phyloP scores from a whole-genome alignment of 176 grass and related monocot species.

The Miscanthus lutarioriparius region DNA sequence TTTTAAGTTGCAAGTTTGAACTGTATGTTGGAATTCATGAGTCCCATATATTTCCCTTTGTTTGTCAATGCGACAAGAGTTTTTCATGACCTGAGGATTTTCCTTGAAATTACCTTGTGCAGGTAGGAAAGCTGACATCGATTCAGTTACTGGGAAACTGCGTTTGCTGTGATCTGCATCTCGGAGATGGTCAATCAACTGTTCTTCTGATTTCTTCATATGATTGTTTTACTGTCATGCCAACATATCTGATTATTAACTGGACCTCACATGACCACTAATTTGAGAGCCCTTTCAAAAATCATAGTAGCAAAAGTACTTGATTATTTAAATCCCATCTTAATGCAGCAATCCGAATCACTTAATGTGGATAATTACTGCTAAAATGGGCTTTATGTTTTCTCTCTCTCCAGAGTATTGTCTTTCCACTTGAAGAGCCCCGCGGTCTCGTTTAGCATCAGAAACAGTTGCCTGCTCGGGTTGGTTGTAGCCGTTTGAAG shows the following conservation, averaged over 20 bases:
- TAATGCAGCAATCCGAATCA: neutral
- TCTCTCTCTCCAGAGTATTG: conserved; percentile 13
- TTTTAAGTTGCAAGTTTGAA: conserved; percentile 4
- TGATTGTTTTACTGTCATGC: neutral
- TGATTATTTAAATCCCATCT: conserved; percentile 3
- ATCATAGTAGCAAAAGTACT: neutral
- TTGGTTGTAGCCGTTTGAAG: neutral
- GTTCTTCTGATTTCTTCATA: conserved; percentile 3
- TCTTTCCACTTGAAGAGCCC: neutral
- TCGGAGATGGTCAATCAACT: conserved; percentile 12
- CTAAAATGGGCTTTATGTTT: neutral
- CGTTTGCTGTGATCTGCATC: conserved; percentile 44
- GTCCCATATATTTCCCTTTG: neutral
- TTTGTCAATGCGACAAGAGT: neutral
- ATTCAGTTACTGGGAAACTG: conserved; percentile 75
- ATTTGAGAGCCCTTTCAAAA: neutral
- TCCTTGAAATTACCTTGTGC: neutral
- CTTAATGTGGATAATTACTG: neutral
- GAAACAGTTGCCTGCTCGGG: neutral
- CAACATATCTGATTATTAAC: neutral
- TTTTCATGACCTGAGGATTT: neutral
- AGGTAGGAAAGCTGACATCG: conserved; percentile 79
- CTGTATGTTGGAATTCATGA: neutral
- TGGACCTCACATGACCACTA: neutral
- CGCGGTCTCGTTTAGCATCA: neutral